Evolutionary conservation across 2,329 filamentous ascomycete species (phyloP), one percentile per base, ranked within the genome.

Genomic region (Pseudofabraea citricarpa): DNA sequence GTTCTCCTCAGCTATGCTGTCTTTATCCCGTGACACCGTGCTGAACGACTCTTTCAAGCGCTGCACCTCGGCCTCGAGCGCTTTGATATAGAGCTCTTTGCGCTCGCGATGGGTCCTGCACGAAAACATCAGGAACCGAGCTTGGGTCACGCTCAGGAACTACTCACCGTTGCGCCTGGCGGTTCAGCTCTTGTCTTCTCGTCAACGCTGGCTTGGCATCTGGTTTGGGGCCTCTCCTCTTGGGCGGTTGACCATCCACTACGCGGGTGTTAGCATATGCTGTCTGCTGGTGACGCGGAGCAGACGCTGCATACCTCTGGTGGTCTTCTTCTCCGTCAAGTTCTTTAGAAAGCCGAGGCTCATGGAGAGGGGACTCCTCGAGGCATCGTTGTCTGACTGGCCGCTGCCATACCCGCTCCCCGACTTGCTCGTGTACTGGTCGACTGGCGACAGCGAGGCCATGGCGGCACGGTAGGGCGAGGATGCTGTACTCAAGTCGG

Each of bases 181-280:
- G 81, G 62, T 97, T 97, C 48, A 97, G 71, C 65, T 97, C 91
- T 62, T 97, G 93, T 51, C 91, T 81, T 49, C 91, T 78, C 16
- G 91, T 97, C 57, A 95, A 70, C 35, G 93, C 91, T 15, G 93
- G 93, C 62, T 95, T 96, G 71, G 87, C 94, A 64, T 97, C 93
- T 16, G 93, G 93, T 64, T 97, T 97, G 0, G 93, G 93, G 1
- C 93, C 93, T 64, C 93, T 81, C 53, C 88, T 81, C 69, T 97
- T 98, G 3, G 88, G 81, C 7, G 85, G 75, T 59, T 93, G 85
- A 36, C 89, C 90, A 71, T 95, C 90, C 85, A 45, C 46, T 50
- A 29, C 43, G 19, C 18, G 23, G 19, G 15, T 22, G 12, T 18
- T n/a, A 22, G 20, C 15, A 29, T 23, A 39, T 32, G 52, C 43